These are phyloP conservation scores for Tuber borchii DNA, from an alignment of 495 filamentous ascomycete genomes.

Conservation along the genomic window DNA sequence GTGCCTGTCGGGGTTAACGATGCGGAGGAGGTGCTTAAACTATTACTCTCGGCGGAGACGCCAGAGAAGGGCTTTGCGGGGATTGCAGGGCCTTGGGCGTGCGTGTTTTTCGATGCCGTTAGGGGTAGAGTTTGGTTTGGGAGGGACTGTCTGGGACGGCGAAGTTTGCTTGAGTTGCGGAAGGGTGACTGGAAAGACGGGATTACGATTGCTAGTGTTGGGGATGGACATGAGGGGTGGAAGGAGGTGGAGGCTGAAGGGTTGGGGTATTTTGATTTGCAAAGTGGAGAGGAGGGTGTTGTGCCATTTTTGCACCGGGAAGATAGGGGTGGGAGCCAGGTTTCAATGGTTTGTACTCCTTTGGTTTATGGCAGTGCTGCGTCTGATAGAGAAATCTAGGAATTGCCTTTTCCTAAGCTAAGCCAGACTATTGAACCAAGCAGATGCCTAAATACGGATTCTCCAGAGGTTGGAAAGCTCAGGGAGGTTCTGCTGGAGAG, in stretches of 20 bases:
- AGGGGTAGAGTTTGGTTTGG: slow-evolving; percentile 63
- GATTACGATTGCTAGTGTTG: slow-evolving; percentile 69
- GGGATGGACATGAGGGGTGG: slow-evolving; percentile 53
- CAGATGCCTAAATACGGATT: slow-evolving; percentile 45
- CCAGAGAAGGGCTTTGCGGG: slow-evolving; percentile 33
- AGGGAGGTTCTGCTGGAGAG: slow-evolving; percentile 57
- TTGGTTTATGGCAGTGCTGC: slow-evolving; percentile 28
- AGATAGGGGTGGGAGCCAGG: slow-evolving; percentile 15
- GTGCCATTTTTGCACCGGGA: slow-evolving; percentile 27
- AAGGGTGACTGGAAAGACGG: slow-evolving; percentile 39
- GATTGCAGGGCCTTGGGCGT: slow-evolving; percentile 82
- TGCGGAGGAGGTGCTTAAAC: slow-evolving; percentile 60
- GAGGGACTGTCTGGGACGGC: slow-evolving; percentile 75
- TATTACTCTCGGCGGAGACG: slow-evolving; percentile 50
- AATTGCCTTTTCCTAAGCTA: slow-evolving; percentile 40
- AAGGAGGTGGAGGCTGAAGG: slow-evolving; percentile 77
- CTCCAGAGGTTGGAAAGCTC: slow-evolving; percentile 53
- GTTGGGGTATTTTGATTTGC: slow-evolving; percentile 59
- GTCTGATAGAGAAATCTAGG: slow-evolving; percentile 43
- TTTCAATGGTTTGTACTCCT: slow-evolving; percentile 43
- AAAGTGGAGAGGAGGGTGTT: slow-evolving; percentile 18
- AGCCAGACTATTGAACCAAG: slow-evolving; percentile 5
- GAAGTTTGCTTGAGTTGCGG: slow-evolving; percentile 62
- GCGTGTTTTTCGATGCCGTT: slow-evolving; percentile 72
- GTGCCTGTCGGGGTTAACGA: slow-evolving; percentile 61